phyloP scores from a whole-genome alignment of 495 filamentous ascomycete species.

The Annulohypoxylon stygium region DNA sequence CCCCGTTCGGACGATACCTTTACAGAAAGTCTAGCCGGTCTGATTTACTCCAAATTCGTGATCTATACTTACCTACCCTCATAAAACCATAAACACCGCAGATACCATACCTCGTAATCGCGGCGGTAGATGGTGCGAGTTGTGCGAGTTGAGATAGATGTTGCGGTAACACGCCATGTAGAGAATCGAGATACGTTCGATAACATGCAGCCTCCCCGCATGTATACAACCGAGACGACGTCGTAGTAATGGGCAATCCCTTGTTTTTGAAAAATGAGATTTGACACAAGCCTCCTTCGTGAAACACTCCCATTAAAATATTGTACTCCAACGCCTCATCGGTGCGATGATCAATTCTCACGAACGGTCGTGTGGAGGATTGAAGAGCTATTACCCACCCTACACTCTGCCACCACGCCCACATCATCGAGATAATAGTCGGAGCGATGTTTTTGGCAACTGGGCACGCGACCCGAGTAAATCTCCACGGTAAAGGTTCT shows the following conservation, averaged over 20 bases:
- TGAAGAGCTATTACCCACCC: neutral
- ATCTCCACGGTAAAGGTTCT: conserved; percentile 11
- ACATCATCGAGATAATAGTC: conserved; percentile 22
- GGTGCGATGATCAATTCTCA: neutral
- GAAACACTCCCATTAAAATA: conserved; percentile 18
- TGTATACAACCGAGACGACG: conserved; percentile 20
- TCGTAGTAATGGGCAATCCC: conserved; percentile 18
- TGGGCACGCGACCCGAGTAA: conserved; percentile 33
- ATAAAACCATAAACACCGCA: neutral
- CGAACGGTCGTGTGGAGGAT: neutral
- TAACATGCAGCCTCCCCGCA: conserved; percentile 21
- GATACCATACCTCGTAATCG: conserved; percentile 14
- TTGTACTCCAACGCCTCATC: neutral
- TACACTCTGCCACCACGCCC: conserved; percentile 8
- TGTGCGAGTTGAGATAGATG: neutral
- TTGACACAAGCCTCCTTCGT: conserved; percentile 9
- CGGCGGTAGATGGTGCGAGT: neutral
- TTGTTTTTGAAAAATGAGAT: neutral
- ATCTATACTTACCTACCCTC: neutral
- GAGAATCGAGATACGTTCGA: conserved; percentile 8
- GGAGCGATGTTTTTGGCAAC: conserved; percentile 20
- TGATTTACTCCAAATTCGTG: neutral
- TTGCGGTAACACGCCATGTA: neutral
- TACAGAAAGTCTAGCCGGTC: conserved; percentile 26
- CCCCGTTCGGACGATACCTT: conserved; percentile 27